Evolutionary conservation across 108 stramenopile genomes (phyloP).

Genomic region (Skeletonema tropicum): DNA sequence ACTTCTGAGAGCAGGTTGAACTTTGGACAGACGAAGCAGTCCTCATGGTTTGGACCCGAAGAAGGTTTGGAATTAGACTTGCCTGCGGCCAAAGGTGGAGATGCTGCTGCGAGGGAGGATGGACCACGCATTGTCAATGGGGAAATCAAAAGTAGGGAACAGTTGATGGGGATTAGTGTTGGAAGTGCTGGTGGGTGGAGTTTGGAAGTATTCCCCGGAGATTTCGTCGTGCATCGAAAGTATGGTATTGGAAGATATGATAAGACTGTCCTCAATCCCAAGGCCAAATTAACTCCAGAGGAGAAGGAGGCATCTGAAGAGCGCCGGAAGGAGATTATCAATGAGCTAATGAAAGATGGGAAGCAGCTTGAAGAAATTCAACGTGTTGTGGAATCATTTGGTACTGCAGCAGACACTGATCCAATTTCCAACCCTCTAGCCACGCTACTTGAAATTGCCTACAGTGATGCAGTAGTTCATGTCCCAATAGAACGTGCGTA

Average conservation of each 20-base stretch:
- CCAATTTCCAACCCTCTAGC: constrained; percentile 77
- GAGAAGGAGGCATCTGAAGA: constrained; percentile 57
- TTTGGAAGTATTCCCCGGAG: constrained; percentile 84
- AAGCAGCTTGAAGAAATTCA: constrained; percentile 58
- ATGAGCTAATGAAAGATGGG: constrained; percentile 46
- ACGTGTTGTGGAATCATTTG: constrained; percentile 60
- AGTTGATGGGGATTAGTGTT: constrained; percentile 72
- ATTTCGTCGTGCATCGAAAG: constrained; percentile 86
- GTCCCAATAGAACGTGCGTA: constrained; percentile 87
- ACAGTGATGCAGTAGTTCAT: constrained; percentile 75
- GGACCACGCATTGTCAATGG: constrained; percentile 51
- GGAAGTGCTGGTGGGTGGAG: constrained; percentile 82
- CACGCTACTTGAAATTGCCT: constrained; percentile 77
- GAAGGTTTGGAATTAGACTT: constrained; percentile 58
- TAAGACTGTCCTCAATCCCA: constrained; percentile 61
- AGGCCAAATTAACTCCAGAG: constrained; percentile 62
- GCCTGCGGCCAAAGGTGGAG: constrained; percentile 5
- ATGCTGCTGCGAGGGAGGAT: constrained; percentile 1
- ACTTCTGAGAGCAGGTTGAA: not conserved
- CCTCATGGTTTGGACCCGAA: constrained; percentile 72
- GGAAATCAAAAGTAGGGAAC: constrained; percentile 55
- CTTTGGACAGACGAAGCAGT: constrained; percentile 7
- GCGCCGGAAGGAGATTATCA: constrained; percentile 65
- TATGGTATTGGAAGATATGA: constrained; percentile 86
- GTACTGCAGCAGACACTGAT: constrained; percentile 72